A percentile compares a stretch with the other conserved stretches of the same genome.
These are phyloP conservation scores for Podila horticola DNA, from an alignment of 192 early-diverging fungal species.

Conservation along the genomic window DNA sequence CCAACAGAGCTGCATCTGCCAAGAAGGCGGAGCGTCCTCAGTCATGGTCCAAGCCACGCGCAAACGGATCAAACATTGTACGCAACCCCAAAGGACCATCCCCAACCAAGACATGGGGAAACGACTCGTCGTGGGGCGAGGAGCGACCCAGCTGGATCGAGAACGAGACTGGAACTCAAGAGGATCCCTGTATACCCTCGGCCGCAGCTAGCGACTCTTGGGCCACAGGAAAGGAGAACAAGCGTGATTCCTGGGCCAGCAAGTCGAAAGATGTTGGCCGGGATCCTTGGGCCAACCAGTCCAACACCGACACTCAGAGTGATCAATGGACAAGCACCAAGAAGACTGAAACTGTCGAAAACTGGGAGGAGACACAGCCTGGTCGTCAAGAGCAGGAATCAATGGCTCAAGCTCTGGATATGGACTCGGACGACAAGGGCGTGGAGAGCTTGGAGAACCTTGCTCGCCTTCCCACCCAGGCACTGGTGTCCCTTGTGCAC, in stretches of 20 bases:
- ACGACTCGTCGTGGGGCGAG: neutral
- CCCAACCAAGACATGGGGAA: neutral
- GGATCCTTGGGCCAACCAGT: neutral
- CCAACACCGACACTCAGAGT: neutral
- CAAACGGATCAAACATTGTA: neutral
- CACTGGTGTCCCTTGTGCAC: constrained; percentile 43
- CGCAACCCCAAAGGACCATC: neutral
- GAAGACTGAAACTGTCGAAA: neutral
- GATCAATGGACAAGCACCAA: neutral
- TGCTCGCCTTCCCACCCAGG: constrained; percentile 28
- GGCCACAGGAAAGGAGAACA: neutral
- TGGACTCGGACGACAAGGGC: constrained; percentile 15
- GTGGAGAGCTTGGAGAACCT: constrained; percentile 25
- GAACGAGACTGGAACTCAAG: neutral
- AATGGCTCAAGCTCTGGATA: neutral
- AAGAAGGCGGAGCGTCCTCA: constrained; percentile 20
- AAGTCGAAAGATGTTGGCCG: neutral
- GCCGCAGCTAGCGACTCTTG: neutral
- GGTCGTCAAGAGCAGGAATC: neutral
- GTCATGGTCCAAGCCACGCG: constrained; percentile 1
- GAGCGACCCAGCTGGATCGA: neutral
- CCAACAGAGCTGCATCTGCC: constrained; percentile 35
- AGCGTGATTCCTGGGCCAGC: neutral
- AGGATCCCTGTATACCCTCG: neutral
- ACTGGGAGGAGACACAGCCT: neutral